Base-by-base conservation (phyloP, 2,329 filamentous ascomycete species). In the Aspergillus fructus region DNA sequence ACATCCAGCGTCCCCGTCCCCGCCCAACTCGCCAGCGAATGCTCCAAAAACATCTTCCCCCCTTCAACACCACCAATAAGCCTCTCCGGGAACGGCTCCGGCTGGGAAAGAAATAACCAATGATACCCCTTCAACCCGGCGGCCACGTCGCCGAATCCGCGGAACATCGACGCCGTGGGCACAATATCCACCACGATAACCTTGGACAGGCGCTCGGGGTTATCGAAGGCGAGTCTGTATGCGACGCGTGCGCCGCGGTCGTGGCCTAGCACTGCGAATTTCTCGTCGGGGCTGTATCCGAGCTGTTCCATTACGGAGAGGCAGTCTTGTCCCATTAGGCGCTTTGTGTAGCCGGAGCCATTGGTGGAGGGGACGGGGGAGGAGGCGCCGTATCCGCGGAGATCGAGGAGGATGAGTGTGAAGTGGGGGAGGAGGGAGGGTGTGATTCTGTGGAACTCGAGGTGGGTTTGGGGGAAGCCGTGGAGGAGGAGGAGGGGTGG, bases 401-500 rank as follows among this genome's bases (percentile, higher is more conserved):
- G 50, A 33, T 53, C 50, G 42, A 46, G 5, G 1, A 53, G 50
- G 42, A 53, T 46, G 13, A 53, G 27, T 2, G 50, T 53, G 33
- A 53, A 53, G 15, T 53, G 41, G 3, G 41, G 41, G 11, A 33
- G 8, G 12, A 53, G 50, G 6, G 39, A 33, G 19, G 50, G 50
- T 4, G 41, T 21, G 2, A 53, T n/a, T 46, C 17, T 53, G 27
- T 53, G 50, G 17, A 12, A 53, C 15, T 53, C 27, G 30, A 33
- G 13, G 42, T 53, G 50, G 19, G 50, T 53, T 46, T 53, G 30
- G 7, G 50, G 50, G 50, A 53, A 53, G 30, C 50, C 50, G 30
- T 53, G 50, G 50, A 53, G 13, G 30, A 53, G 50, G 5, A 53
- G 30, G 19, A 53, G 50, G 4, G 50, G 50, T 3, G 50, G 50